A percentile compares a stretch with the other conserved stretches of the same genome.
These are phyloP conservation scores for Fusarium chuoi DNA, from an alignment of 2,329 filamentous ascomycete genomes.

Conservation along the genomic window DNA sequence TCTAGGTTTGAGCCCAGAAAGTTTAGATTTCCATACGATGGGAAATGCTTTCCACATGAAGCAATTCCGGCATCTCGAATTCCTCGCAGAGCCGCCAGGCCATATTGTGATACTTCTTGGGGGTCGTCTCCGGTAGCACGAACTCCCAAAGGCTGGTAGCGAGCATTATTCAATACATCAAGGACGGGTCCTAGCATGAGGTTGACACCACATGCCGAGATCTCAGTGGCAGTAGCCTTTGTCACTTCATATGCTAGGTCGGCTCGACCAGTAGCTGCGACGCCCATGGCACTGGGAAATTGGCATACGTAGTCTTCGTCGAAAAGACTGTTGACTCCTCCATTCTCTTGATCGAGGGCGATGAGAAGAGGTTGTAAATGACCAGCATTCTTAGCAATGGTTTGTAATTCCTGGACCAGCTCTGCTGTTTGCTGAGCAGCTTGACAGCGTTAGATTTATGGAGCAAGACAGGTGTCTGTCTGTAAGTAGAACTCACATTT, in stretches of 20 bases:
- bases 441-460: conserved; percentile 55
- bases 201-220: conserved; percentile 93
- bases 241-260: conserved; percentile 90
- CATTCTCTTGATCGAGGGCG: conserved; percentile 96
- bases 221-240: conserved; percentile 91
- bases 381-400: conserved; percentile 88
- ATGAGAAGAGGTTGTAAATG: conserved; percentile 91
- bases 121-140: conserved; percentile 92
- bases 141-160: conserved; percentile 90
- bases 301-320: conserved; percentile 96
- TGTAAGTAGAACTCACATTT: conserved; percentile 68
- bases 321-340: conserved; percentile 95
- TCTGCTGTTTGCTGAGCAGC: conserved; percentile 90
- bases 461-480: conserved; percentile 4
- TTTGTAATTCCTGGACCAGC: conserved; percentile 91
- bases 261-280: conserved; percentile 89
- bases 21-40: conserved; percentile 94
- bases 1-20: conserved; percentile 91
- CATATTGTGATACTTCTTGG: conserved; percentile 93
- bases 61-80: conserved; percentile 91
- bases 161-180: conserved; percentile 92
- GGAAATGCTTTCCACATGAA: conserved; percentile 95
- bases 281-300: conserved; percentile 96
- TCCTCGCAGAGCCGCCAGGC: conserved; percentile 88
- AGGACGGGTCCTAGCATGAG: conserved; percentile 93